Conservation (phyloP, 495 filamentous ascomycete species). For the Talaromyces ruber region DNA sequence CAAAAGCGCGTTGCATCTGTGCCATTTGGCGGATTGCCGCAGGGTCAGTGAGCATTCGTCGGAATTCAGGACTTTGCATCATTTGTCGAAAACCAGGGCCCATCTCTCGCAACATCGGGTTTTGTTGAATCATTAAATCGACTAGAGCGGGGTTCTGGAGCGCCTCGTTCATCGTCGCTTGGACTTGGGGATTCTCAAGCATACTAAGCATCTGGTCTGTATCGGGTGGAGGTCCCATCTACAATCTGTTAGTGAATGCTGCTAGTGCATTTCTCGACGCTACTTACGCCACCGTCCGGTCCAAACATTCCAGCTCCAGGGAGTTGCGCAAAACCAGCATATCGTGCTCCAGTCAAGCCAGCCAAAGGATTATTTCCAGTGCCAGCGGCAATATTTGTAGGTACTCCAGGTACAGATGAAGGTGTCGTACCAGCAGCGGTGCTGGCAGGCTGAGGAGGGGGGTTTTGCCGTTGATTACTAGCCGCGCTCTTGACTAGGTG, state of each 20-base stretch:
- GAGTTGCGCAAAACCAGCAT: constrained; percentile 84
- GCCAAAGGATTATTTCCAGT: constrained; percentile 87
- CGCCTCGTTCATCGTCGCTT: constrained; percentile 82
- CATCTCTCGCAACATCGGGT: constrained; percentile 80
- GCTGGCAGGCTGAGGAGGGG: constrained; percentile 42
- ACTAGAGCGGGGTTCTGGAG: constrained; percentile 87
- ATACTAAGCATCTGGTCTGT: constrained; percentile 73
- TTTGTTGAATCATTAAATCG: constrained; percentile 83
- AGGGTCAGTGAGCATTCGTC: constrained; percentile 94
- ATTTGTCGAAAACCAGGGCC: constrained; percentile 74
- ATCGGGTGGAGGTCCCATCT: constrained; percentile 88
- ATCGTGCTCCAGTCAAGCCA: constrained; percentile 85
- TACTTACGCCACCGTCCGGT: constrained; percentile 89
- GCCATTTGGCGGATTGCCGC: constrained; percentile 69
- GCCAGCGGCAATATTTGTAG: constrained; percentile 84
- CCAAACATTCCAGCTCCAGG: constrained; percentile 88
- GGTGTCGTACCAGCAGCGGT: constrained; percentile 42
- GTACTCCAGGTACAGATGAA: constrained; percentile 53
- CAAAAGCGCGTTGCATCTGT: constrained; percentile 67
- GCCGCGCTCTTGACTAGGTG: constrained; percentile 93
- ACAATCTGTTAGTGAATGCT: constrained; percentile 1
- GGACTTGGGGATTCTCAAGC: constrained; percentile 78
- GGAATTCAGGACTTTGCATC: constrained; percentile 76
- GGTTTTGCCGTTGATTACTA: constrained; percentile 70
- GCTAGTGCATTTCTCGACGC: neutral